Conservation (phyloP, 495 filamentous ascomycete species). For the Tuber brumale region DNA sequence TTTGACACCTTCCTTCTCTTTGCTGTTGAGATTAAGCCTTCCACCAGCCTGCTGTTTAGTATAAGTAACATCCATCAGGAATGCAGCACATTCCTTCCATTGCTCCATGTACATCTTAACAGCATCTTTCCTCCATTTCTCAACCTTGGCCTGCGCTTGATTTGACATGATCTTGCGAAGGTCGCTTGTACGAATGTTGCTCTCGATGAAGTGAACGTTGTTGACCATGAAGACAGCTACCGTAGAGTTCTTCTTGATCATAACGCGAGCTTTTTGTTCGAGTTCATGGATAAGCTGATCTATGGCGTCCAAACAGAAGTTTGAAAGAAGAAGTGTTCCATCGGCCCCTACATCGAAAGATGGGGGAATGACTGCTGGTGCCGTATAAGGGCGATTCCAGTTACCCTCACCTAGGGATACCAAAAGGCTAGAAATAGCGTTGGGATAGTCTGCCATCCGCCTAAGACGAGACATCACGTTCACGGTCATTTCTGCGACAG, state of each 20-base stretch:
- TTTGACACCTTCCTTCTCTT: constrained; percentile 93
- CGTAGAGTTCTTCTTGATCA: constrained; percentile 70
- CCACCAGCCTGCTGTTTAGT: constrained; percentile 65
- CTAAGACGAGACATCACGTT: constrained; percentile 84
- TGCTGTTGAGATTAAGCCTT: constrained; percentile 71
- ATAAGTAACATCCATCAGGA: constrained; percentile 85
- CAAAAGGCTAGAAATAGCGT: constrained; percentile 81
- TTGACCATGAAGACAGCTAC: constrained; percentile 90
- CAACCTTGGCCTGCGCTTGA: constrained; percentile 59
- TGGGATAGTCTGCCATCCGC: constrained; percentile 77
- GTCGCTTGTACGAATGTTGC: constrained; percentile 75
- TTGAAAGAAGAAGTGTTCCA: constrained; percentile 75
- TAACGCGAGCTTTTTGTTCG: constrained; percentile 64
- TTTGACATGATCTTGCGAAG: constrained; percentile 64
- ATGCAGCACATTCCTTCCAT: constrained; percentile 78
- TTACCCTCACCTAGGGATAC: constrained; percentile 88
- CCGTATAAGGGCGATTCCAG: constrained; percentile 58
- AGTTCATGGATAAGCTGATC: constrained; percentile 69
- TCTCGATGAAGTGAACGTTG: constrained; percentile 75
- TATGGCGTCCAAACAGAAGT: constrained; percentile 79
- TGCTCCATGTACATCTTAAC: constrained; percentile 74
- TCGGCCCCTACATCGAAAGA: constrained; percentile 87
- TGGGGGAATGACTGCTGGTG: constrained; percentile 57
- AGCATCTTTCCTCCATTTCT: constrained; percentile 79
- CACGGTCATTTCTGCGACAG: constrained; percentile 65